Conservation (phyloP, 805 yeast species). For the Dipodascopsis uninucleata region DNA sequence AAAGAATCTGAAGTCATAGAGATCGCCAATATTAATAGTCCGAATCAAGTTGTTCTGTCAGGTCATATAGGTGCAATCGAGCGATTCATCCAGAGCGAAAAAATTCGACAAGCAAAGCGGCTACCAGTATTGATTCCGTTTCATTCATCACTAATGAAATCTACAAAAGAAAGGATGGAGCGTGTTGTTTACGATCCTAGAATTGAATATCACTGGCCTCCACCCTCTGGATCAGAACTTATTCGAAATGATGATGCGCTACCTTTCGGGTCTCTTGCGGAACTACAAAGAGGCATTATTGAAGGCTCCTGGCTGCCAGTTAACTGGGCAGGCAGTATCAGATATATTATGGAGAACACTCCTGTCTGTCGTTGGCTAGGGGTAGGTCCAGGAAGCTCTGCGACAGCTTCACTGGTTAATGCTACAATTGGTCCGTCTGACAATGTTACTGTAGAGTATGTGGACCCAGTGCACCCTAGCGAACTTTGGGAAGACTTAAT, state of each 20-base stretch:
- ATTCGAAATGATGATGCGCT: slow-evolving; percentile 14
- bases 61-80: slow-evolving; percentile 16
- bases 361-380: slow-evolving; percentile 13
- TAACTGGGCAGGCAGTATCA: slow-evolving; percentile 21
- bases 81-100: not conserved
- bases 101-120: slow-evolving; percentile 2
- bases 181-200: slow-evolving; percentile 1
- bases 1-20: slow-evolving; percentile 4
- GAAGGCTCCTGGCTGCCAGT: slow-evolving; percentile 22
- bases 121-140: slow-evolving; percentile 21
- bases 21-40: slow-evolving; percentile 22
- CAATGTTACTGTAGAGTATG: no score
- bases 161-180: slow-evolving; percentile 14
- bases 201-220: slow-evolving; percentile 2
- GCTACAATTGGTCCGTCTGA: no score
- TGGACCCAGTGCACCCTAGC: no score
- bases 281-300: slow-evolving; percentile 11
- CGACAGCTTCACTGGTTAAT: slow-evolving; percentile 18
- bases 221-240: not conserved
- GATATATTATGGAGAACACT: not conserved
- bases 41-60: slow-evolving; percentile 20
- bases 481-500: no score
- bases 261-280: slow-evolving; percentile 3
- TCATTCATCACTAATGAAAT: slow-evolving; percentile 15
- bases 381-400: slow-evolving; percentile 19